A percentile compares a stretch with the other conserved stretches of the same genome.
These are phyloP conservation scores for Stemphylium beticola DNA, from an alignment of 2,329 filamentous ascomycete species.

Conservation along the genomic window DNA sequence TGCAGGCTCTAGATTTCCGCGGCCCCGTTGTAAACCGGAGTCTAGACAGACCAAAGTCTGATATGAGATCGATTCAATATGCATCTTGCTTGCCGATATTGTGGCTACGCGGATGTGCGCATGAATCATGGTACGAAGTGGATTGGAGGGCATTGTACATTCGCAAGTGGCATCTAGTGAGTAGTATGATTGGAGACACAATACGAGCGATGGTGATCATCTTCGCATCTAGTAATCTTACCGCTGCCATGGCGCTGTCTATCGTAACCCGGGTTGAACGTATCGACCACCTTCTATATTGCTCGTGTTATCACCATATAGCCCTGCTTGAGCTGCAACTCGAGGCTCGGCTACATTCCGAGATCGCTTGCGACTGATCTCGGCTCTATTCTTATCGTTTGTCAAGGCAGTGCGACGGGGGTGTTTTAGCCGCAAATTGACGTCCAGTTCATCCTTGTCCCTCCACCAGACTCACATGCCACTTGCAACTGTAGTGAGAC, in stretches of 20 bases:
- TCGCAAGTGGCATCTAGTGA: background rate
- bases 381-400: conserved; percentile 32
- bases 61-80: conserved; percentile 18
- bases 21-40: conserved; percentile 7
- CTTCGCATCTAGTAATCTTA: background rate
- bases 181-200: background rate
- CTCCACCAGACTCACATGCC: background rate
- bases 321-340: background rate
- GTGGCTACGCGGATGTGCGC: conserved; percentile 4
- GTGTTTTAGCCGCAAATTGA: conserved; percentile 39
- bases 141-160: background rate
- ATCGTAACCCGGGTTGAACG: background rate
- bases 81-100: conserved; percentile 17
- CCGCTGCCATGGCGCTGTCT: background rate
- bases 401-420: conserved; percentile 14
- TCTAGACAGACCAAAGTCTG: conserved; percentile 9
- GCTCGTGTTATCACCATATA: background rate
- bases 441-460: conserved; percentile 18
- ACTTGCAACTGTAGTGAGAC: background rate
- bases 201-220: background rate
- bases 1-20: conserved; percentile 1
- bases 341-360: conserved; percentile 9
- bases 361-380: conserved; percentile 2
- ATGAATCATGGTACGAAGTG: background rate
- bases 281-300: background rate